phyloP scores from a whole-genome alignment of 164 flowering plant genomes.

The Vitis cinerea region DNA sequence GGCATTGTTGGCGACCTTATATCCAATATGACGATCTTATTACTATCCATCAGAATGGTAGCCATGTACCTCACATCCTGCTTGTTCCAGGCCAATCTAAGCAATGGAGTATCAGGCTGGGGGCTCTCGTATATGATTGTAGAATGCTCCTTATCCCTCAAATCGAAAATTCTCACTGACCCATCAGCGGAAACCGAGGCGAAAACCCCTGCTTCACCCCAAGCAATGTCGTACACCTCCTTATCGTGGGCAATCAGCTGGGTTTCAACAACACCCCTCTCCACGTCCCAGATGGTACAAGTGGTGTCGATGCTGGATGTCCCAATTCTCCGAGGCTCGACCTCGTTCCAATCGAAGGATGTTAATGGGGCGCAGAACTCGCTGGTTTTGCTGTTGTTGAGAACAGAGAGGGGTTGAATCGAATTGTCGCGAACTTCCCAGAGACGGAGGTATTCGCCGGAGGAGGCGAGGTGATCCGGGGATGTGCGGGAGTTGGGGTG shows the following conservation, averaged over 20 bases:
- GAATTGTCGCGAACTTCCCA: conserved; percentile 53
- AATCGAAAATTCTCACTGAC: conserved; percentile 84
- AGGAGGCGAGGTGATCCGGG: conserved; percentile 54
- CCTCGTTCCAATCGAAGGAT: conserved; percentile 82
- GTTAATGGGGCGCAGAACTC: conserved; percentile 78
- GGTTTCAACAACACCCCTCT: conserved; percentile 71
- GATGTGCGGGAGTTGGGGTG: conserved; percentile 34
- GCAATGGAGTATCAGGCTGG: conserved; percentile 74
- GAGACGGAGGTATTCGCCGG: conserved; percentile 77
- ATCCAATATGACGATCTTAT: conserved; percentile 76
- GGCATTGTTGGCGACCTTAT: conserved; percentile 74
- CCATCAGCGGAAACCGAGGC: conserved; percentile 98
- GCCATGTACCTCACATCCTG: conserved; percentile 88
- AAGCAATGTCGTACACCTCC: conserved; percentile 96
- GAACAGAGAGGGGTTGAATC: conserved; percentile 36
- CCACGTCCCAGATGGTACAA: conserved; percentile 93
- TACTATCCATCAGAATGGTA: conserved; percentile 74
- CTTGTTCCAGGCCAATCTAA: conserved; percentile 94
- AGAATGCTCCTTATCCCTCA: conserved; percentile 92
- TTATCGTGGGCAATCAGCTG: conserved; percentile 95
- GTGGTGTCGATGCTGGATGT: conserved; percentile 93
- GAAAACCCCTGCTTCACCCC: conserved; percentile 93
- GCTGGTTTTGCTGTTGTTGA: conserved; percentile 64
- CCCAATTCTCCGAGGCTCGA: conserved; percentile 68
- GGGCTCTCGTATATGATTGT: conserved; percentile 96